Evolutionary conservation across 1,284 basidiomycete genomes (phyloP).

Genomic region (Hymenochaete sp.): DNA sequence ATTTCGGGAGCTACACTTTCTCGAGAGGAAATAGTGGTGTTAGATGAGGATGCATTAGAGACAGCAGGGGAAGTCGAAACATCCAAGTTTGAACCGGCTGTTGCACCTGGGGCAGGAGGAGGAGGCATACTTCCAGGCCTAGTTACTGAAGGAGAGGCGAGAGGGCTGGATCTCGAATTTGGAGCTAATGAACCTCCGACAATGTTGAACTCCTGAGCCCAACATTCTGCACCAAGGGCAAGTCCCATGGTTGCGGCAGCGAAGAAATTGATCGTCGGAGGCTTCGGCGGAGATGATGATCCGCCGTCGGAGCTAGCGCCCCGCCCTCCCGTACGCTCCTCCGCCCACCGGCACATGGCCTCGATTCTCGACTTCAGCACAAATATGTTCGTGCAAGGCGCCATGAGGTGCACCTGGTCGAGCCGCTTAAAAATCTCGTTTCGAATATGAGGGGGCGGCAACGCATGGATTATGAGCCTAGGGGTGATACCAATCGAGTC

Average conservation of each 20-base stretch:
- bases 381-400: conserved; percentile 42
- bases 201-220: conserved; percentile 21
- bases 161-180: neutral
- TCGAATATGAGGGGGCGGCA: conserved; percentile 8
- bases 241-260: conserved; percentile 44
- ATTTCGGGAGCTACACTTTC: neutral
- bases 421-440: conserved; percentile 6
- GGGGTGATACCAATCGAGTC: conserved; percentile 10
- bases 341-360: conserved; percentile 36
- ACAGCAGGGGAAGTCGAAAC: neutral
- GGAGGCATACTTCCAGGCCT: conserved; percentile 12
- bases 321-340: too few relatives aligned
- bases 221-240: conserved; percentile 42
- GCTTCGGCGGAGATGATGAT: conserved; percentile 18
- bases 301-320: neutral
- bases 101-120: conserved; percentile 7
- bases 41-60: neutral
- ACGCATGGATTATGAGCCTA: conserved; percentile 2
- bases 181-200: too few relatives aligned
- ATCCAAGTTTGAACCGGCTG: neutral
- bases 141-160: neutral
- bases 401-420: conserved; percentile 10
- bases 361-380: conserved; percentile 40
- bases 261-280: conserved; percentile 49
- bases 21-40: neutral